These are phyloP conservation scores for Apiotrichum sp. DNA, from an alignment of 1,284 basidiomycete species.

Conservation along the genomic window DNA sequence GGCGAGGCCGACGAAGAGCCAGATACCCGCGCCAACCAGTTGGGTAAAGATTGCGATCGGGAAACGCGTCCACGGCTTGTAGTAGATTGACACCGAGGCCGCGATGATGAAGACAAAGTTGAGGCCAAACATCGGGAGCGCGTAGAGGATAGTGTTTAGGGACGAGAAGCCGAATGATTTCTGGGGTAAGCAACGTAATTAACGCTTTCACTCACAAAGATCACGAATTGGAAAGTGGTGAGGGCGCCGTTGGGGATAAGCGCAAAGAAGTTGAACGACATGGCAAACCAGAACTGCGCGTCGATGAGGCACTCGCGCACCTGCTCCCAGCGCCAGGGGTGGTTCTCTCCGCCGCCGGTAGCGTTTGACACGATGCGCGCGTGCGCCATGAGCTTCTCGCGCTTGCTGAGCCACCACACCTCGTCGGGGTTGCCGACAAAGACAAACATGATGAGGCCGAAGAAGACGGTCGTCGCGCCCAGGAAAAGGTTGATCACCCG, in stretches of 20 bases:
- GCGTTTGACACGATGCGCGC: slow-evolving; percentile 26
- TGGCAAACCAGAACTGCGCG: slow-evolving; percentile 22
- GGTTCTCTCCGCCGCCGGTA: slow-evolving; percentile 14
- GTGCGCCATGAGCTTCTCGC: slow-evolving; percentile 26
- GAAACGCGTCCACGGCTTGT: slow-evolving; percentile 16
- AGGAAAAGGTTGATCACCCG: slow-evolving; percentile 34
- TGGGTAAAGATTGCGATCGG: slow-evolving; percentile 19
- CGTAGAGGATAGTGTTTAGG: slow-evolving; percentile 18
- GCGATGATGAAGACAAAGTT: slow-evolving; percentile 12
- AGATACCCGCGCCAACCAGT: slow-evolving; percentile 15
- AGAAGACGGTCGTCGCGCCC: slow-evolving; percentile 21
- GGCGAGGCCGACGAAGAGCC: slow-evolving; percentile 24
- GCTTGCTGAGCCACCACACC: slow-evolving; percentile 26
- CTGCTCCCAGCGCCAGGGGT: slow-evolving; percentile 28
- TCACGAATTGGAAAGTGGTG: slow-evolving; percentile 20
- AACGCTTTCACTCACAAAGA: slow-evolving; percentile 3
- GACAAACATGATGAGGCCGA: slow-evolving; percentile 11
- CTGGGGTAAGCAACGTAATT: not conserved
- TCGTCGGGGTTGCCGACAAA: slow-evolving; percentile 27
- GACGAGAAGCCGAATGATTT: slow-evolving; percentile 25
- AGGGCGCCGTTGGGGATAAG: slow-evolving; percentile 28
- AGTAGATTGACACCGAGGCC: slow-evolving; percentile 10
- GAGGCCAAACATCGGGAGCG: slow-evolving; percentile 11
- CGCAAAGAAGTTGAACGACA: slow-evolving; percentile 17
- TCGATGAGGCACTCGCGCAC: slow-evolving; percentile 28